Evolutionary conservation across 192 early-diverging fungal genomes (phyloP).

Genomic region (Umbelopsis sp.): DNA sequence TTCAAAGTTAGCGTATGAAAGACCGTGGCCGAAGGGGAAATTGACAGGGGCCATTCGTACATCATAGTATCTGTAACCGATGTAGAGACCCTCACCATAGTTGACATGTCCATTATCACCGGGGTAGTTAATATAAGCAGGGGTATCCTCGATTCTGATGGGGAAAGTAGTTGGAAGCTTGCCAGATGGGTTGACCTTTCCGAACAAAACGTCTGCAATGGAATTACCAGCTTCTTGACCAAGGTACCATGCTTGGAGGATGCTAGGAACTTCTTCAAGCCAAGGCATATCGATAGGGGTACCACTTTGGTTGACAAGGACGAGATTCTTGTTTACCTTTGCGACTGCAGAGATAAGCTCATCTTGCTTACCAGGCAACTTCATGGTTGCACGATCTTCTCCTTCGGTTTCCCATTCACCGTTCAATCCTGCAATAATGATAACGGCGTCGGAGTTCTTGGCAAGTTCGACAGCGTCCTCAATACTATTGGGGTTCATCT

Average conservation of each 20-base stretch:
- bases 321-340: conserved; percentile 10
- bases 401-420: conserved; percentile 48
- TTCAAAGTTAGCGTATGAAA: conserved; percentile 48
- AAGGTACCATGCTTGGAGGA: conserved; percentile 49
- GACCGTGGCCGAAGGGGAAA: conserved; percentile 55
- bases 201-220: conserved; percentile 57
- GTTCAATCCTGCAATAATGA: conserved; percentile 86
- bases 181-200: conserved; percentile 54
- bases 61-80: conserved; percentile 31
- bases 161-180: conserved; percentile 57
- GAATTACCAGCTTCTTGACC: conserved; percentile 56
- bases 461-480: conserved; percentile 59
- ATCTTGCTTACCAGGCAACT: conserved; percentile 13
- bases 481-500: conserved; percentile 59
- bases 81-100: conserved; percentile 29
- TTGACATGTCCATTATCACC: conserved; percentile 29
- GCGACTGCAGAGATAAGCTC: conserved; percentile 24
- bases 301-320: conserved; percentile 27
- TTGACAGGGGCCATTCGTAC: conserved; percentile 31
- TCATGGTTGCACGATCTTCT: conserved; percentile 8
- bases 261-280: conserved; percentile 30
- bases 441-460: conserved; percentile 70
- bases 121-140: conserved; percentile 22
- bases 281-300: conserved; percentile 26
- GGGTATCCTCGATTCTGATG: conserved; percentile 39